Base-by-base conservation (phyloP, 169 alveolate genomes). In the Condylostoma magnum region DNA sequence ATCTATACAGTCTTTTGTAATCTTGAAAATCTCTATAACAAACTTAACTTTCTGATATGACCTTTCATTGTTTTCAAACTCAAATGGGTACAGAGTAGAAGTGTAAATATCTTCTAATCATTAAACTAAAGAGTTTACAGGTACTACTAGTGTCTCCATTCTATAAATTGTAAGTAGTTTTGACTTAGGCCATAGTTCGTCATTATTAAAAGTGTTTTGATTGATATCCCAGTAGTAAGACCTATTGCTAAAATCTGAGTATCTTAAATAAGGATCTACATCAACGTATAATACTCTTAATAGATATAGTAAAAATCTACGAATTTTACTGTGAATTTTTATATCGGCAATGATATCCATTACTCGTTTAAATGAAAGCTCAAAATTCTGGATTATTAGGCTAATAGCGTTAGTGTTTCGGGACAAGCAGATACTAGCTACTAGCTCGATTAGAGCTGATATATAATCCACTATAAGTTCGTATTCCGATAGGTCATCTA, bases 251-350 rank as follows among this genome's bases (percentile, higher is more conserved):
- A 25, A 15, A 15, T 22, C 34, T 15, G 48, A 27, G 1, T 30
- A 15, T 27, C 33, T n/a, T 10, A 27, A 8, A 18, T 12, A 12
- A 18, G 52, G 52, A 3, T n/a, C 36, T 6, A 60, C 36, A 18
- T 60, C 71, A 8, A 60, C 6, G 31, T 37, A 60, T 10, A 60
- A n/a, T 6, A 34, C 58, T 38, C 71, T 60, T 60, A 28, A 18
- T 8, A 60, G 25, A 18, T n/a, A 38, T 55, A 60, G 8, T 20
- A 36, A 60, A n/a, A n/a, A 8, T 8, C 34, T 60, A 3, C 56
- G 18, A 36, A 60, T 22, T 4, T 38, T 60, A 33, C 20, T 12
- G 31, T 60, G 58, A 6, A 60, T 15, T 6, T 60, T 38, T 8
- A 18, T 27, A 31, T 33, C 28, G 18, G 36, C 20, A 8, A 60